Evolutionary conservation across 179 eudicot genomes (phyloP).

Genomic region (Silene vulgaris): DNA sequence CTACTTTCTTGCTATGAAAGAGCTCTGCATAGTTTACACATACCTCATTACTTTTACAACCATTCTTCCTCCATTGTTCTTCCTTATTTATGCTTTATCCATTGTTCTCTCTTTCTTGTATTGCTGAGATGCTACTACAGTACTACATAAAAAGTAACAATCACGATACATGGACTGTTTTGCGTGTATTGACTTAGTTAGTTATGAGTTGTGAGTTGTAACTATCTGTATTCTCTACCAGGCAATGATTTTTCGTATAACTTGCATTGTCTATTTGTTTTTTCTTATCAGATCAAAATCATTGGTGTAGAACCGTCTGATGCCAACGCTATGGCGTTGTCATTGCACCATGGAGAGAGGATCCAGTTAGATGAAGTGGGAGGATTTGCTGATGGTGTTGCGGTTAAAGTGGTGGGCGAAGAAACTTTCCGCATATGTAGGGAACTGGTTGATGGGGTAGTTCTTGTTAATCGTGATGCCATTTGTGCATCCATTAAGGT

Average conservation of each 20-base stretch:
- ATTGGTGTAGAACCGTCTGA: conserved; percentile 95
- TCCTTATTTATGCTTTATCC: neutral
- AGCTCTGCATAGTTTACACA: conserved; percentile 9
- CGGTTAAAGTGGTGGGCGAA: conserved; percentile 93
- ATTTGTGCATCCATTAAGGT: conserved; percentile 99
- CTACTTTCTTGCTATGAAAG: neutral
- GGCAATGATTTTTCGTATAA: neutral
- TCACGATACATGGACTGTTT: no score
- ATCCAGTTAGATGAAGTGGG: conserved; percentile 85
- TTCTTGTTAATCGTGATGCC: conserved; percentile 96
- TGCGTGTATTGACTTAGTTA: no score
- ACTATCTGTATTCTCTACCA: neutral
- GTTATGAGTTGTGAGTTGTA: neutral
- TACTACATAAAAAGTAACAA: neutral
- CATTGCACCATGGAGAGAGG: conserved; percentile 78
- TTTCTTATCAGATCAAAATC: conserved; percentile 51
- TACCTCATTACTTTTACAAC: neutral
- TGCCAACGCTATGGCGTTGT: conserved; percentile 97
- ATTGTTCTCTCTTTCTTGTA: neutral
- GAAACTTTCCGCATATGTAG: conserved; percentile 80
- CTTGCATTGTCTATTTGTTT: neutral
- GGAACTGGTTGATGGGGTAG: conserved; percentile 86
- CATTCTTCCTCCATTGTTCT: neutral
- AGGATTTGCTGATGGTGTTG: conserved; percentile 98
- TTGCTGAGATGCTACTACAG: neutral